Base-by-base conservation (phyloP, 2,329 filamentous ascomycete species). In the Penicillium sp. region DNA sequence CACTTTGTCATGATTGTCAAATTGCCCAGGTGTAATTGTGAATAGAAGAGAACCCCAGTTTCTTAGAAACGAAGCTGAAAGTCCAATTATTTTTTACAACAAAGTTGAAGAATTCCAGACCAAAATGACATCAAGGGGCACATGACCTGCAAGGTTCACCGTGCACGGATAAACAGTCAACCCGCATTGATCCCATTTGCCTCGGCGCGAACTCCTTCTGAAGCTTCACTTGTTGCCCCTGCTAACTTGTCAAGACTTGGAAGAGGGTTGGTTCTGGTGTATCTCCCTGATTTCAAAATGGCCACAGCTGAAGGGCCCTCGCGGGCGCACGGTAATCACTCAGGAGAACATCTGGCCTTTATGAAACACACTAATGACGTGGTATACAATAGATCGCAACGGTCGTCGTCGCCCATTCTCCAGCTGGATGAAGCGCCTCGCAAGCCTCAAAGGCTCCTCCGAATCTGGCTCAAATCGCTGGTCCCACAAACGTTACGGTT, bases 401-500 rank as follows among this genome's bases (percentile, higher is more conserved):
- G 84, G 83, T 66, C 89, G 91, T 62, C 88, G 92, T 66, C 86
- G 90, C 61, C 93, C 92, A 23, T 97, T 97, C 71, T 85, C 92
- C 45, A 90, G 87, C 64, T 95, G 93, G 89, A 91, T 99, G 80
- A 96, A 92, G 81, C 92, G 92, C 69, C 84, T 97, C 54, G 87
- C 92, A 58, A 93, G 88, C 72, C 88, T 96, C 76, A 97, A 96
- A 74, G 81, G 79, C 53, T 87, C 86, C 4, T 89, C 87, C 29
- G 85, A 85, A 57, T 74, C 79, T 15, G 64, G 67, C 59, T 59
- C 69, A 63, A 56, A 69, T 42, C 68, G 69, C 46, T 73, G 70
- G 62, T 70, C 73, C 14, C 75, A 78, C 58, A 76, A 74, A 58
- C 72, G 70, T 58, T 51, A 68, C 53, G 46, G 58, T 37, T 47